Evolutionary conservation across 352 stramenopile genomes (phyloP), one percentile per base, ranked within the genome.

Genomic region (Globisporangium nunn): DNA sequence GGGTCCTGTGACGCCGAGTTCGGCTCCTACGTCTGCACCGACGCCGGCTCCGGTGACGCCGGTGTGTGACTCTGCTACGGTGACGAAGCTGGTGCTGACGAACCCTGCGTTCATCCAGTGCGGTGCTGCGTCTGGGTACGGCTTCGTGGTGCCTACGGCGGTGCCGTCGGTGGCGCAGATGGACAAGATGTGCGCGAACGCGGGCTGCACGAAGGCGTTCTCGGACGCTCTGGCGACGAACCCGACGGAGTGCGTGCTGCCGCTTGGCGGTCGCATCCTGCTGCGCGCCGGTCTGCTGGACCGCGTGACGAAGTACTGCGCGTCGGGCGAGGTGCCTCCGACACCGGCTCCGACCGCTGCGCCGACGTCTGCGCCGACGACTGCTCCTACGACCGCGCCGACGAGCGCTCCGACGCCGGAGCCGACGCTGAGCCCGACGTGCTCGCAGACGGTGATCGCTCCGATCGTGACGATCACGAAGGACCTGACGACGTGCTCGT

Each of bases 181-280:
- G 55, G 47, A 54, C 33, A 61, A 56, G 47, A 61, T 61, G 35
- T 61, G 55, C 47, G 37, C 47, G 35, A 61, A 17, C 47, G 12
- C 33, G 15, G 33, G 11, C 2, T 61, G 55, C 47, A 49, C 37
- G 12, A 49, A 50, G 55, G 47, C 37, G 18, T 56, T 61, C 35
- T 35, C 45, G 18, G 55, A 50, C 31, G 55, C 55, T 17, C 18
- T 55, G n/a, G 33, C 44, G 12, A 49, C 31, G 12, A 54, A 61
- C 37, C 46, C 55, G 37, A 52, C 15, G 10, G 55, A 61, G 35
- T 61, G 54, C 28, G 33, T 45, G 31, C 37, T 54, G 18, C 39
- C 39, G 39, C 39, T 44, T 6, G 39, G 39, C 0, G 56, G 64
- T n/a, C 54, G 56, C 33, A 52, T 63, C 50, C 50, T 39, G 35